phyloP scores from a whole-genome alignment of 2,329 filamentous ascomycete genomes.

The Diaporthe ampelina region DNA sequence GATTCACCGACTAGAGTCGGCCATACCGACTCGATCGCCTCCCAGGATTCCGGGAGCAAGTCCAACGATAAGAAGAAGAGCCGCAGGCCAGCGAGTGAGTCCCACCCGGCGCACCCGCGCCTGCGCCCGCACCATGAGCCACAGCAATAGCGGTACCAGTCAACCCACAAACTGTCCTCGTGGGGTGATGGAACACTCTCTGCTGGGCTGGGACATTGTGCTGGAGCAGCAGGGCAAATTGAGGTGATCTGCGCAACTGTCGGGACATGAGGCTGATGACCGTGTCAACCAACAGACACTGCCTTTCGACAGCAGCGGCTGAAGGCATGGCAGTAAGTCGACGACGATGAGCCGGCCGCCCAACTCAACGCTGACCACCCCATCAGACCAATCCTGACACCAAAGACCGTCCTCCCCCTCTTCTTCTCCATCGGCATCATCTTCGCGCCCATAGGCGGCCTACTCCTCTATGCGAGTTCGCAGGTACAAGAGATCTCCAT shows the following conservation, averaged over 20 bases:
- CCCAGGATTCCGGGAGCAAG: slow-evolving; percentile 66
- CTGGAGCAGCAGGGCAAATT: not conserved
- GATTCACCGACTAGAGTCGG: slow-evolving; percentile 61
- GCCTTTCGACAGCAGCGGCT: slow-evolving; percentile 96
- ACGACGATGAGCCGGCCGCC: slow-evolving; percentile 41
- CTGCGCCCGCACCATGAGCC: not conserved
- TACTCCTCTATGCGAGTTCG: slow-evolving; percentile 87
- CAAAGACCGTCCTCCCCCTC: slow-evolving; percentile 91
- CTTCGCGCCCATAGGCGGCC: slow-evolving; percentile 91
- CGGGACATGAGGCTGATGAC: slow-evolving; percentile 39
- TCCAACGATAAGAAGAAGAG: slow-evolving; percentile 86
- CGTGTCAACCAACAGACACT: slow-evolving; percentile 73
- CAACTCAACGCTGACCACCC: slow-evolving; percentile 35
- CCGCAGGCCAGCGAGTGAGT: slow-evolving; percentile 88
- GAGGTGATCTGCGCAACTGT: not conserved
- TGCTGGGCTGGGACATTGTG: not conserved
- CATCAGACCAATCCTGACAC: slow-evolving; percentile 88
- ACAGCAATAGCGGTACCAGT: not conserved
- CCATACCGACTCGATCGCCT: slow-evolving; percentile 67
- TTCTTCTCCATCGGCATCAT: slow-evolving; percentile 94
- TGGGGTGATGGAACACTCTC: not conserved
- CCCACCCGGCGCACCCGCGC: slow-evolving; percentile 42
- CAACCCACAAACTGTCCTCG: not conserved
- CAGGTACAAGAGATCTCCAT: slow-evolving; percentile 93
- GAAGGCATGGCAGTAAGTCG: slow-evolving; percentile 96